Conservation (phyloP, 306 rosid species). For the Styphnolobium japonicum region DNA sequence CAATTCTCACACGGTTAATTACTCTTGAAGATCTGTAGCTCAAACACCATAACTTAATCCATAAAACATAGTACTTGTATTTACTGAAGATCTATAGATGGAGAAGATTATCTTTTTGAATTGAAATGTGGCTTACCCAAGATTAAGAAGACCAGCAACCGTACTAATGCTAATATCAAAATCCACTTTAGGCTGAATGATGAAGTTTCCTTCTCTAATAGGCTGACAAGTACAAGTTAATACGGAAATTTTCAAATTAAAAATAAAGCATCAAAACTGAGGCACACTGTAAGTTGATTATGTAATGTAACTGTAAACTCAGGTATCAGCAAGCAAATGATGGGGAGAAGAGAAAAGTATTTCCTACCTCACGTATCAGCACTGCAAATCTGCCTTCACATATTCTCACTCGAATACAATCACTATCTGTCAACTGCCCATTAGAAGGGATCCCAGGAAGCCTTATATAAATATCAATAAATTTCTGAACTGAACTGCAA, state of each 20-base stretch:
- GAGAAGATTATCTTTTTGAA: neutral
- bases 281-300: neutral
- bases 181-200: constrained; percentile 99
- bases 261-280: constrained; percentile 19
- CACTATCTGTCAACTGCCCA: constrained; percentile 87
- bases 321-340: constrained; percentile 14
- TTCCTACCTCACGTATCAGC: constrained; percentile 86
- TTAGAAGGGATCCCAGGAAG: constrained; percentile 90
- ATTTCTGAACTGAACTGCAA: constrained; percentile 95
- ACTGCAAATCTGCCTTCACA: constrained; percentile 99
- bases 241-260: neutral
- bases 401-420: constrained; percentile 93
- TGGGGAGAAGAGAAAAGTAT: neutral
- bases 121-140: constrained; percentile 69
- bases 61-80: neutral
- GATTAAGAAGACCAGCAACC: constrained; percentile 96
- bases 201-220: constrained; percentile 94
- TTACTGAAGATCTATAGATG: constrained; percentile 12
- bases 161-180: constrained; percentile 94
- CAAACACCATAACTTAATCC: constrained; percentile 23
- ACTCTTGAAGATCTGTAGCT: constrained; percentile 6
- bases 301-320: neutral
- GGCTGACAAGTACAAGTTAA: constrained; percentile 58
- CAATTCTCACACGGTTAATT: neutral
- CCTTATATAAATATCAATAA: constrained; percentile 88